Evolutionary conservation across 805 yeast genomes (phyloP).

Genomic region (Kockiozyma suomiensis): DNA sequence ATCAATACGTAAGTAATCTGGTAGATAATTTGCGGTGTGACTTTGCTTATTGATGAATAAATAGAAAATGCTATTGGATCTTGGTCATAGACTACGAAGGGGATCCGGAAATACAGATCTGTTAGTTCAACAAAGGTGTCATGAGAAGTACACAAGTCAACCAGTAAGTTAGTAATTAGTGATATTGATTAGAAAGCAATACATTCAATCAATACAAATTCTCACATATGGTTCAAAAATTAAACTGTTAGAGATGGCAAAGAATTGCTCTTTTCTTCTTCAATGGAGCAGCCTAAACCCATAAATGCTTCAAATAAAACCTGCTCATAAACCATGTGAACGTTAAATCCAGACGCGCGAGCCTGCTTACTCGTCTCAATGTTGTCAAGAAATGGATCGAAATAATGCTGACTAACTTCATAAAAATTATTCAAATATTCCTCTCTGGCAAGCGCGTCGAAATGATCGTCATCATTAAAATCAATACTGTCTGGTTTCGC

Average conservation of each 20-base stretch:
- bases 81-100: conserved; percentile 16
- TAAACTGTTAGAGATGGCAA: not conserved
- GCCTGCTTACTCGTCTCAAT: conserved; percentile 61
- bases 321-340: conserved; percentile 68
- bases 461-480: conserved; percentile 57
- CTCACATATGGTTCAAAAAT: not conserved
- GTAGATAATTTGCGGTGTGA: not conserved
- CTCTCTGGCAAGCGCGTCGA: conserved; percentile 95
- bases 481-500: conserved; percentile 10
- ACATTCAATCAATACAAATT: not conserved
- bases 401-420: conserved; percentile 52
- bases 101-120: not conserved
- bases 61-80: conserved; percentile 21
- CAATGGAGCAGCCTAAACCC: conserved; percentile 83
- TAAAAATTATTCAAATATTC: conserved; percentile 60
- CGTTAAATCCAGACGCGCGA: conserved; percentile 83
- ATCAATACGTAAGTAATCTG: conserved; percentile 7
- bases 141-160: not conserved
- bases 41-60: not conserved
- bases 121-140: conserved; percentile 1
- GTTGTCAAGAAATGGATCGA: conserved; percentile 62
- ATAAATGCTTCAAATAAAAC: conserved; percentile 85
- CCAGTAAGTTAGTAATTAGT: too few species aligned
- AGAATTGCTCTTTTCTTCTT: conserved; percentile 37
- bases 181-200: too few species aligned